phyloP scores from a whole-genome alignment of 148 eudicot species.

The Limonium bicolor region DNA sequence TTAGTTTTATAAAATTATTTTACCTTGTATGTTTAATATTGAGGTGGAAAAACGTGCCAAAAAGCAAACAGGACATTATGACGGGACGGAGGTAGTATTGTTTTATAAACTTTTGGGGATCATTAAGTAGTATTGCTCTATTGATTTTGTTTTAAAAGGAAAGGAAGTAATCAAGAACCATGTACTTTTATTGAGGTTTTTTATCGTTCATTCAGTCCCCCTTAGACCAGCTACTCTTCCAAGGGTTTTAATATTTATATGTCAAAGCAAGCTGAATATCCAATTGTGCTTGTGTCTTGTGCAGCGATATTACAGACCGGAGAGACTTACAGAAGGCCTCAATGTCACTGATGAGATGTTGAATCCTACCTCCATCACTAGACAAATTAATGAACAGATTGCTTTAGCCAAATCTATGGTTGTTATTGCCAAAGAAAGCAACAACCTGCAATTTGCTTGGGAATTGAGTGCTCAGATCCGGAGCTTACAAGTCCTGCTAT shows the following conservation, averaged over 20 bases:
- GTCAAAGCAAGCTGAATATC: neutral
- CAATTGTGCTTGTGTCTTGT: conserved; percentile 1
- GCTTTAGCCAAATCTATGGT: conserved; percentile 45
- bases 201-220: neutral
- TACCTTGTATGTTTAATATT: too few species aligned
- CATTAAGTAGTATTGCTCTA: neutral
- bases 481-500: conserved; percentile 65
- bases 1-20: too few species aligned
- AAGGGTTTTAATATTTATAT: too few species aligned
- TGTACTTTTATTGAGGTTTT: neutral
- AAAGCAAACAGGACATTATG: too few species aligned
- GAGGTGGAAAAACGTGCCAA: too few species aligned
- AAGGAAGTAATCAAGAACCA: too few species aligned
- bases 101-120: too few species aligned
- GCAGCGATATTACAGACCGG: conserved; percentile 32
- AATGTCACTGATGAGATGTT: conserved; percentile 43
- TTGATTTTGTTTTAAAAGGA: neutral
- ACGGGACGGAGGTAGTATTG: too few species aligned
- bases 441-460: conserved; percentile 82
- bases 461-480: conserved; percentile 84
- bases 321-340: conserved; percentile 24
- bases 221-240: neutral
- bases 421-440: conserved; percentile 82
- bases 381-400: conserved; percentile 42
- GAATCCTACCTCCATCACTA: conserved; percentile 32